Base-by-base conservation (phyloP, 441 rosid species). In the Adansonia rubrostipa region DNA sequence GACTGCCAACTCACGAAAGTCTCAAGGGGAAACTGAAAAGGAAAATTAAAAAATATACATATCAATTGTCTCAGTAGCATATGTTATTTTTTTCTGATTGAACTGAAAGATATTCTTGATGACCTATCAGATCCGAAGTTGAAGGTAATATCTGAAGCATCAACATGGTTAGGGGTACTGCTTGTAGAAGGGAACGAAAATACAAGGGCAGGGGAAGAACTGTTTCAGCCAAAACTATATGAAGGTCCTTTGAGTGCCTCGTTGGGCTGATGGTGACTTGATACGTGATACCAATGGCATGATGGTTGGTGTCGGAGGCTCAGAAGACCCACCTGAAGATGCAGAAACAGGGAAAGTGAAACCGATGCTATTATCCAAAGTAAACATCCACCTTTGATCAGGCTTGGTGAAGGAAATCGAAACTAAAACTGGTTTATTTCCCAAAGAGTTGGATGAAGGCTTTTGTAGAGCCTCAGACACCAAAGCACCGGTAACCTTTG, bases 291-390 rank as follows among this genome's bases (percentile, higher is more conserved):
- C 57, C 17, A 83, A 85, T 48, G 97, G 97, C 83, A 83, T 73
- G 84, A 91, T 80, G 53, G 99, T 85, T 5, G 98, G 97, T 0
- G 98, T 91, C 42, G 96, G 96, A 47, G 93, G 95, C 87, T 93
- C 96, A 24, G 93, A 88, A 7, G 80, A 78, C 13, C 78, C 83
- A 15, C 89, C 90, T 50, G 85, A 83, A 13, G 91, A 71, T 72
- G 89, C 78, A 78, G 95, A 81, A 76, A 91, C 86, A 0, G 94
- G 97, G 84, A 95, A 95, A 20, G 91, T 88, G 80, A 93, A 95
- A 65, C 94, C 88, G 0, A 80, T 9, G 78, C 82, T 86, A 58
- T 79, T 80, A 64, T 90, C 92, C 11, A 90, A 83, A 53, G 97
- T 78, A 77, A 79, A 77, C 54, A 81, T 72, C 91, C 92, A 85